Evolutionary conservation across 495 filamentous ascomycete species (phyloP).

Genomic region (Penicillium coprophilum): DNA sequence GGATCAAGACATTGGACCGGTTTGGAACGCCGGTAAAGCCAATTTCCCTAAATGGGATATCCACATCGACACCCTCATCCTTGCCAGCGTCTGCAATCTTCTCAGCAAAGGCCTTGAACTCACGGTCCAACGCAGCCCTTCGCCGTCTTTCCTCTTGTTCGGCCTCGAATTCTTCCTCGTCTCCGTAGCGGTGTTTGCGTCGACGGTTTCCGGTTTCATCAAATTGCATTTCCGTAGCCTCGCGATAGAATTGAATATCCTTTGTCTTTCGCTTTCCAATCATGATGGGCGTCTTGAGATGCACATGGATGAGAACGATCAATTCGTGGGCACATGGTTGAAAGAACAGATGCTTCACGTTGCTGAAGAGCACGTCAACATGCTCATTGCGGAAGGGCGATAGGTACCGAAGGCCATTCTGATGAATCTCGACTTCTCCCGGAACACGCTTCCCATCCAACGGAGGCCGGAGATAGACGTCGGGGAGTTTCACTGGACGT

Average conservation of each 20-base stretch:
- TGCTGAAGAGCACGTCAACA: conserved; percentile 96
- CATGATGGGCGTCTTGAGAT: conserved; percentile 97
- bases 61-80: conserved; percentile 79
- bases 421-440: conserved; percentile 94
- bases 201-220: conserved; percentile 98
- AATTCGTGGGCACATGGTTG: conserved; percentile 94
- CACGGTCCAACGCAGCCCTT: conserved; percentile 84
- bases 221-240: conserved; percentile 98
- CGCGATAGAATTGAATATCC: conserved; percentile 97
- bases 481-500: conserved; percentile 80
- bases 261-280: conserved; percentile 98
- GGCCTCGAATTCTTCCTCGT: conserved; percentile 98
- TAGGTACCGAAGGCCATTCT: conserved; percentile 96
- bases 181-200: conserved; percentile 96
- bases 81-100: conserved; percentile 93
- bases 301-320: conserved; percentile 96
- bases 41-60: conserved; percentile 94
- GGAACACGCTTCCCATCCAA: conserved; percentile 95
- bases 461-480: conserved; percentile 89
- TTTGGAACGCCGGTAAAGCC: conserved; percentile 96
- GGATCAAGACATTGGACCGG: conserved; percentile 89
- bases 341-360: conserved; percentile 98
- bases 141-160: conserved; percentile 96
- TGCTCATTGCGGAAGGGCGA: conserved; percentile 80
- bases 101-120: conserved; percentile 96